Evolutionary conservation across 257 asterid species (phyloP).

Genomic region (Cynanchum wilfordii): DNA sequence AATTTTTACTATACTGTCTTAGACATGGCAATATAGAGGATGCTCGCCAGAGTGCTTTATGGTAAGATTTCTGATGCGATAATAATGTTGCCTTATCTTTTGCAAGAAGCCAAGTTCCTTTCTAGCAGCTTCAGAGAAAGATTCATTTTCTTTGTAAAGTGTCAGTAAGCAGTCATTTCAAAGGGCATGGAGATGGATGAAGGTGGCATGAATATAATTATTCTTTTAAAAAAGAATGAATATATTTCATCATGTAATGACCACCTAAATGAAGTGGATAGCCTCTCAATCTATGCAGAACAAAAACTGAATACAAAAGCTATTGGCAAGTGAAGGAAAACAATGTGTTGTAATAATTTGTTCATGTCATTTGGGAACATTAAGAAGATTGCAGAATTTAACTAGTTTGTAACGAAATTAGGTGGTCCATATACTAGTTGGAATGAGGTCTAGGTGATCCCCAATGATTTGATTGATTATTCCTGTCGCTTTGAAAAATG

Average conservation of each 20-base stretch:
- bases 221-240: not conserved
- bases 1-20: conserved; percentile 51
- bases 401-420: not conserved
- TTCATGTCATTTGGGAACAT: not conserved
- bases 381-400: not conserved
- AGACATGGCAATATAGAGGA: conserved; percentile 38
- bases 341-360: not conserved
- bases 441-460: not conserved
- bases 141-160: not conserved
- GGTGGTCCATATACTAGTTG: not conserved
- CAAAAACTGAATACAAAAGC: not conserved
- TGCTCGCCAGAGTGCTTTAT: conserved; percentile 48
- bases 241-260: not conserved
- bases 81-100: not conserved
- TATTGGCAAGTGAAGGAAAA: not conserved
- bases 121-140: not conserved
- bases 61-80: conserved; percentile 33
- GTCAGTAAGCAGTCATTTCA: not conserved
- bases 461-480: not conserved
- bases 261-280: not conserved
- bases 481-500: not conserved
- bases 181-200: not conserved
- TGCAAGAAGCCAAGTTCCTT: not conserved
- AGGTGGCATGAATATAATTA: not conserved
- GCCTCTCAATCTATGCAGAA: not conserved